Percentiles rank a stretch among this genome's conserved stretches.
These are phyloP conservation scores for Wickerhamomyces pijperi DNA, from an alignment of 805 yeast species.

Conservation along the genomic window DNA sequence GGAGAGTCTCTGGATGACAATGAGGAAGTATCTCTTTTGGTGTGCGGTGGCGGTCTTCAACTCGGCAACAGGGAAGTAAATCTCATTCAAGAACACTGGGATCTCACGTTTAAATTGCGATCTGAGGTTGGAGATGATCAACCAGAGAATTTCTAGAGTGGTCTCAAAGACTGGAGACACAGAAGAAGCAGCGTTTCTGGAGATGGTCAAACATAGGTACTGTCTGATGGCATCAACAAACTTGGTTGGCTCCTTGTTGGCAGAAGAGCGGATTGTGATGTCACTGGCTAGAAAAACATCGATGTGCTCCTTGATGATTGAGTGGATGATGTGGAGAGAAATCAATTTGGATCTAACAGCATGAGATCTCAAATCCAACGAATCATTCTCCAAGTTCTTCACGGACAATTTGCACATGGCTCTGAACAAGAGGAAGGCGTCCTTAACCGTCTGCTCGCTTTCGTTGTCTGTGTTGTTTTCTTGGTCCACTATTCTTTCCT, in stretches of 20 bases:
- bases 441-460: slow-evolving; percentile 67
- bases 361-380: slow-evolving; percentile 80
- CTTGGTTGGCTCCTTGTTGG: slow-evolving; percentile 43
- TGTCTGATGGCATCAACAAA: slow-evolving; percentile 76
- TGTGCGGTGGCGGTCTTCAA: slow-evolving; percentile 85
- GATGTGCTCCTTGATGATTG: slow-evolving; percentile 75
- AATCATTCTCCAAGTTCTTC: slow-evolving; percentile 67
- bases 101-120: slow-evolving; percentile 85
- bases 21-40: slow-evolving; percentile 80
- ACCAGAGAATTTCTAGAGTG: slow-evolving; percentile 88
- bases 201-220: slow-evolving; percentile 69
- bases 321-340: slow-evolving; percentile 79
- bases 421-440: slow-evolving; percentile 85
- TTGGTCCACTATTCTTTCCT: slow-evolving; percentile 40
- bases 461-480: slow-evolving; percentile 37
- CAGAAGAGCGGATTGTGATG: slow-evolving; percentile 38
- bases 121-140: slow-evolving; percentile 71
- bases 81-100: slow-evolving; percentile 86
- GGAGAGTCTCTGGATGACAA: slow-evolving; percentile 72
- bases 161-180: slow-evolving; percentile 87
- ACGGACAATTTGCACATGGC: slow-evolving; percentile 91
- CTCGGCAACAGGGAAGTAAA: slow-evolving; percentile 89
- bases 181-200: slow-evolving; percentile 88
- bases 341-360: slow-evolving; percentile 85
- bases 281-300: slow-evolving; percentile 60